Percentiles rank a stretch among this genome's conserved stretches.
phyloP scores from a whole-genome alignment of 2,329 filamentous ascomycete genomes.

The Fusarium domesticum region DNA sequence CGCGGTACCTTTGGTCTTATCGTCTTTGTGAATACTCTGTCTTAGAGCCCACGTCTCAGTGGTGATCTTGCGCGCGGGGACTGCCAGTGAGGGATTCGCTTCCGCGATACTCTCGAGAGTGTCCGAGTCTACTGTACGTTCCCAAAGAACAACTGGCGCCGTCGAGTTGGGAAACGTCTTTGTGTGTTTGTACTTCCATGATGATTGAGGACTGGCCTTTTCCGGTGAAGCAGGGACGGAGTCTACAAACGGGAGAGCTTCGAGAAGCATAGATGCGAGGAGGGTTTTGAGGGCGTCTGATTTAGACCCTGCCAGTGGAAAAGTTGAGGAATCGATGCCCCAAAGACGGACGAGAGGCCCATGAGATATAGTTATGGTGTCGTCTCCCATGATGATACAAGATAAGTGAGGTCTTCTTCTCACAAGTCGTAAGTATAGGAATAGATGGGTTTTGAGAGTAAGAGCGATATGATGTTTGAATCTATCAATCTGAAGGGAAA shows the following conservation, averaged over 20 bases:
- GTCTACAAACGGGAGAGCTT: slow-evolving; percentile 58
- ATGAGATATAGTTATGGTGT: slow-evolving; percentile 24
- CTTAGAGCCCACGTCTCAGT: slow-evolving; percentile 63
- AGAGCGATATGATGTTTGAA: too few species aligned
- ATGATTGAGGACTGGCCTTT: slow-evolving; percentile 22
- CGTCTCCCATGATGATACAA: not conserved
- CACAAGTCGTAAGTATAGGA: not conserved
- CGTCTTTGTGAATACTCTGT: slow-evolving; percentile 58
- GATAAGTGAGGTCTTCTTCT: not conserved
- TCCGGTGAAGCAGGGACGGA: slow-evolving; percentile 38
- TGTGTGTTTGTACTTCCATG: slow-evolving; percentile 50
- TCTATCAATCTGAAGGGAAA: not conserved
- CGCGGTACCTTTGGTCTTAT: slow-evolving; percentile 50
- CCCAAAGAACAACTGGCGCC: slow-evolving; percentile 52
- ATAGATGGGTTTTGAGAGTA: not conserved
- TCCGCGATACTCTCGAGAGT: slow-evolving; percentile 42
- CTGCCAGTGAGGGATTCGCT: slow-evolving; percentile 30
- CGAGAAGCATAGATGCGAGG: slow-evolving; percentile 51
- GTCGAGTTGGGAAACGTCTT: slow-evolving; percentile 49
- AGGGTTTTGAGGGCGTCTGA: slow-evolving; percentile 48
- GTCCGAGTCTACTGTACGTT: slow-evolving; percentile 46
- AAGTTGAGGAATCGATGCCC: slow-evolving; percentile 47
- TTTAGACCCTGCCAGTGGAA: slow-evolving; percentile 42
- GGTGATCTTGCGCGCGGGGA: slow-evolving; percentile 18
- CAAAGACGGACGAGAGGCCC: slow-evolving; percentile 54